A percentile compares a stretch with the other conserved stretches of the same genome.
Conservation (phyloP, 345 rosid species). For the Aethionema arabicum region DNA sequence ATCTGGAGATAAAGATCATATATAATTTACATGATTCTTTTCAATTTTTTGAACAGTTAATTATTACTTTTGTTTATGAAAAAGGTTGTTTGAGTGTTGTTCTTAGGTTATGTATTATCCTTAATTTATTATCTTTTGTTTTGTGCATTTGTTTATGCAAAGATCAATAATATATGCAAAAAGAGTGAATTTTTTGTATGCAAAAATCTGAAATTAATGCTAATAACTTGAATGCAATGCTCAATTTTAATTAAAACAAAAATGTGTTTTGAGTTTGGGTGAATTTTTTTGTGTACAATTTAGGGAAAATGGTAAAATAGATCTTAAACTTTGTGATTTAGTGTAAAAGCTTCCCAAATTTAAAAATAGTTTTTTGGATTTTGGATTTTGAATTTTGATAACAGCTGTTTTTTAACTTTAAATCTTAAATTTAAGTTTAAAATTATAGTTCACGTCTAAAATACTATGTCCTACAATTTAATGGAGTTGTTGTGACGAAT, state of each 20-base stretch:
- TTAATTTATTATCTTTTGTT: slow-evolving; percentile 2
- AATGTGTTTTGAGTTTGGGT: background rate
- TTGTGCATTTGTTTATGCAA: background rate
- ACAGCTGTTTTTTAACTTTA: too few species aligned
- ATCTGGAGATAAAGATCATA: slow-evolving; percentile 22
- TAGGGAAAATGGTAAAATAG: too few species aligned
- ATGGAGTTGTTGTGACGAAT: too few species aligned
- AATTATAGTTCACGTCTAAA: too few species aligned
- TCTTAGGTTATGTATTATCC: slow-evolving; percentile 9
- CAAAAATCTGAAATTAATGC: background rate
- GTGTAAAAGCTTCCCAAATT: too few species aligned
- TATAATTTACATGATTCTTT: slow-evolving; percentile 12
- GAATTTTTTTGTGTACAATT: background rate
- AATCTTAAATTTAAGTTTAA: too few species aligned
- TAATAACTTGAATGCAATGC: slow-evolving; percentile 10
- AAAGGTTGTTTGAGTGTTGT: slow-evolving; percentile 8
- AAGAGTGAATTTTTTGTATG: slow-evolving; percentile 14
- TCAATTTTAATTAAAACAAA: background rate
- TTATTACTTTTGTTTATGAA: slow-evolving; percentile 9
- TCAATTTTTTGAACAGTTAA: slow-evolving; percentile 11
- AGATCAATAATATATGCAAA: slow-evolving; percentile 17
- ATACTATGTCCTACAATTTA: too few species aligned
- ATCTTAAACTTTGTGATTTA: too few species aligned
- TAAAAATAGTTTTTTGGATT: too few species aligned
- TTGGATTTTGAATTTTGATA: too few species aligned